Base-by-base conservation (phyloP, 2,329 filamentous ascomycete species). In the Graphilbum sp. region DNA sequence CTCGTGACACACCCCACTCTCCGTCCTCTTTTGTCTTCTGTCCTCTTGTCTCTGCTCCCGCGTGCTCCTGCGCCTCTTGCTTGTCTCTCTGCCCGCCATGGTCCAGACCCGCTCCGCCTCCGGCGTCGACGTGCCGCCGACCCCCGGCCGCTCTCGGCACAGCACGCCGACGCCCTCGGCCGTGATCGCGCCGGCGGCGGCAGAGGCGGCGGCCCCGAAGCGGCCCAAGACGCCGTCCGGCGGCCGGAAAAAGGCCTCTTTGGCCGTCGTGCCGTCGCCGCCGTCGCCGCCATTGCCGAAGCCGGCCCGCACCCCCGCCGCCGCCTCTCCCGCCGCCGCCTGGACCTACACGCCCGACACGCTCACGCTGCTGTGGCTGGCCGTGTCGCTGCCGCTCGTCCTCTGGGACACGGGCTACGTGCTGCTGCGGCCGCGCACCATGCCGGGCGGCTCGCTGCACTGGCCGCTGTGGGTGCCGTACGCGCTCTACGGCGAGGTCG, bases 331-430 rank as follows among this genome's bases (percentile, higher is more conserved):
- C 34, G 32, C 45, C 23, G 41, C 36, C 21, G 30, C 39, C 34
- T 70, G 60, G 60, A 45, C 52, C 23, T 68, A 74, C 56, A 49
- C 56, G 5, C 69, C 69, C 5, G 56, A 62, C 8, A 42, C 49
- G 2, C 39, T 53, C 1, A 68, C 63, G 18, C 66, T 84, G 32
- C 47, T 75, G 45, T 93, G 85, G 85, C 66, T 93, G 20, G 57
- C 67, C 41, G 45, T 88, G 43, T 86, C 81, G 17, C 60, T 90
- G 15, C 83, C 82, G 2, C 67, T 92, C 43, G 83, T 93, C 35
- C 52, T 72, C 36, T 93, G 86, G 86, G 86, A 94, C 60, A 72
- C 71, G 23, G 62, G 64, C 41, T 94, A 93, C 61, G 74, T 93
- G 30, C 63, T 93, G 34, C 62, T 82, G 38, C 81, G 86, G 17